phyloP scores from a whole-genome alignment of 257 asterid genomes.

The Mentha longifolia region DNA sequence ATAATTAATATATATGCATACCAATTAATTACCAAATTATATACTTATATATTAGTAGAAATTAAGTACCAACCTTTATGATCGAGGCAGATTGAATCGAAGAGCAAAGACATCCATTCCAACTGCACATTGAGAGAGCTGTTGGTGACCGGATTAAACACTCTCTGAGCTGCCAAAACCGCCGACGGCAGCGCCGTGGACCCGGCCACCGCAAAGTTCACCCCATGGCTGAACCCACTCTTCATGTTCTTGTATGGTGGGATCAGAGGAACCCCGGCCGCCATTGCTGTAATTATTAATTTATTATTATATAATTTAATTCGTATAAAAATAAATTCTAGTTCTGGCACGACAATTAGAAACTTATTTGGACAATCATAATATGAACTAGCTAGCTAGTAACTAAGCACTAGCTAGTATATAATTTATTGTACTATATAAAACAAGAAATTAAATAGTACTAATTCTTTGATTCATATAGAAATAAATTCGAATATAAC shows the following conservation, averaged over 20 bases:
- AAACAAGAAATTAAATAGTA: too few species aligned
- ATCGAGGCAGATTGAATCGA: neutral
- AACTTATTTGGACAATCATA: too few species aligned
- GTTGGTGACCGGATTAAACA: neutral
- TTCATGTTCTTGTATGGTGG: neutral
- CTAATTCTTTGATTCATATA: too few species aligned
- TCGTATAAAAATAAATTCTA: too few species aligned
- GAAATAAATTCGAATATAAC: too few species aligned
- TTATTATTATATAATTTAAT: too few species aligned
- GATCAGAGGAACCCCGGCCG: neutral
- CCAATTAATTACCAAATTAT: neutral
- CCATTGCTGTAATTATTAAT: neutral
- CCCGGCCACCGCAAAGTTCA: neutral
- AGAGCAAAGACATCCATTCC: neutral
- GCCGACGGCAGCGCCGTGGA: neutral
- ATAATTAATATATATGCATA: too few species aligned
- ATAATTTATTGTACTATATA: too few species aligned
- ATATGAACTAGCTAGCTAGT: too few species aligned
- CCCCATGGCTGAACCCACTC: neutral
- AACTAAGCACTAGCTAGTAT: too few species aligned
- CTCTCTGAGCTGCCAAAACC: neutral
- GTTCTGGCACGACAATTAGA: too few species aligned
- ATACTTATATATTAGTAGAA: too few species aligned
- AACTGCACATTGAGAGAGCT: neutral
- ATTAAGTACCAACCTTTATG: neutral